Base-by-base conservation (phyloP, 2,329 filamentous ascomycete genomes). In the Calonectria pteridis region DNA sequence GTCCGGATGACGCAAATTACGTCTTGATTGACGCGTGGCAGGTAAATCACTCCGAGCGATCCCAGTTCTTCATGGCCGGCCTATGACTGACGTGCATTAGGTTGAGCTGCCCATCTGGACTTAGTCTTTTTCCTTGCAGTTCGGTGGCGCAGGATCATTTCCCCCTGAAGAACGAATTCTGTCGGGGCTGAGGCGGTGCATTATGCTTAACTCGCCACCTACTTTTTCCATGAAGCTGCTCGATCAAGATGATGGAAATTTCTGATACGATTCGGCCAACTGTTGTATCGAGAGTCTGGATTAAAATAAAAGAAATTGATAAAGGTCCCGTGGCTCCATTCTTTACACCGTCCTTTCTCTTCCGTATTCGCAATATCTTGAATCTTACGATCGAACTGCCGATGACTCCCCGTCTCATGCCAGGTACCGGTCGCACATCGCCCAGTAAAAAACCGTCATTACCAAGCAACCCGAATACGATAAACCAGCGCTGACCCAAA, bases 1-100 rank as follows among this genome's bases (percentile, higher is more conserved):
- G 55, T 2, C 55, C 55, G 4, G 55, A 62, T 29, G 55, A 62
- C 2, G 55, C 55, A 23, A 40, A 40, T 28, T 62, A 62, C 23
- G 55, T 62, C 33, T 40, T 62, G 31, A 62, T 62, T 28, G 55
- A 62, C 26, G 55, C 55, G 18, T 62, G 55, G 35, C 55, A 62
- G 55, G 55, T 62, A 20, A 28, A 26, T 28, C 5, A 28, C 55
- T 5, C 20, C n/a, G 4, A 2, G 6, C 26, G 7, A 62, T 20
- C 11, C 7, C 2, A 28, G 3, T 40, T 28, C 2, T 11, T 3
- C 23, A 23, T 20, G 9, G 23, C 18, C 10, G 14, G 23, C 18
- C 10, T 6, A 10, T n/a, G 9, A 28, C 23, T 62, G 20, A 62
- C 18, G 7, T 28, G 33, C 4, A 28, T 5, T 6, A 62, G 55